Conservation (phyloP, 2,329 filamentous ascomycete species). For the Sarocladiaceae sp. region DNA sequence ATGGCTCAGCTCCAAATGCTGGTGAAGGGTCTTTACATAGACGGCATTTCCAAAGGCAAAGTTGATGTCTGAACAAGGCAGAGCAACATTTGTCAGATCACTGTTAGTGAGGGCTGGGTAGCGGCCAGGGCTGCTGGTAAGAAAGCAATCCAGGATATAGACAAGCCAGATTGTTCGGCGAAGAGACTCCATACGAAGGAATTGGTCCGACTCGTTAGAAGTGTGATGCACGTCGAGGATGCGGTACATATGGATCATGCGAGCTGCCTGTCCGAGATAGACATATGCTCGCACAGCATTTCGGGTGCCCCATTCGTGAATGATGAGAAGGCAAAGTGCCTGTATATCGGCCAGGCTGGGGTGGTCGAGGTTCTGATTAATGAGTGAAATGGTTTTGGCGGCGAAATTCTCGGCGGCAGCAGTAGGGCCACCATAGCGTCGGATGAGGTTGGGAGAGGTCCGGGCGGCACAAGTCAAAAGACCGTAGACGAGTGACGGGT, state of each 20-base stretch:
- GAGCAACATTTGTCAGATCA: conserved; percentile 48
- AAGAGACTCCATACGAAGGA: conserved; percentile 55
- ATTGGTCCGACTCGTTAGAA: conserved; percentile 42
- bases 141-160: conserved; percentile 56
- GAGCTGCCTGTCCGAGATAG: conserved; percentile 56
- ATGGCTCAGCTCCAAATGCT: conserved; percentile 30
- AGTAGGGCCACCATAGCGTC: conserved; percentile 51
- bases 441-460: conserved; percentile 49
- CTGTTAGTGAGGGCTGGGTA: conserved; percentile 48
- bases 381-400: conserved; percentile 48
- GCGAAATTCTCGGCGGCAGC: conserved; percentile 54
- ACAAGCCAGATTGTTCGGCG: conserved; percentile 57
- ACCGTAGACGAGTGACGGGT: conserved; percentile 51
- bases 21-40: conserved; percentile 48
- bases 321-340: conserved; percentile 53
- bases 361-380: conserved; percentile 53
- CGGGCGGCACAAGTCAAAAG: conserved; percentile 51
- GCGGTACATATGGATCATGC: conserved; percentile 59
- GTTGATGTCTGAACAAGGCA: conserved; percentile 56
- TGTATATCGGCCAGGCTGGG: conserved; percentile 56
- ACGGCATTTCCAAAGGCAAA: conserved; percentile 57
- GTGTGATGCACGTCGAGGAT: conserved; percentile 50
- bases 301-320: conserved; percentile 57
- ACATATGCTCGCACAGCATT: conserved; percentile 58
- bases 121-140: conserved; percentile 55